Evolutionary conservation across 1,284 basidiomycete species (phyloP).

Genomic region (Neonothopanus nambi): DNA sequence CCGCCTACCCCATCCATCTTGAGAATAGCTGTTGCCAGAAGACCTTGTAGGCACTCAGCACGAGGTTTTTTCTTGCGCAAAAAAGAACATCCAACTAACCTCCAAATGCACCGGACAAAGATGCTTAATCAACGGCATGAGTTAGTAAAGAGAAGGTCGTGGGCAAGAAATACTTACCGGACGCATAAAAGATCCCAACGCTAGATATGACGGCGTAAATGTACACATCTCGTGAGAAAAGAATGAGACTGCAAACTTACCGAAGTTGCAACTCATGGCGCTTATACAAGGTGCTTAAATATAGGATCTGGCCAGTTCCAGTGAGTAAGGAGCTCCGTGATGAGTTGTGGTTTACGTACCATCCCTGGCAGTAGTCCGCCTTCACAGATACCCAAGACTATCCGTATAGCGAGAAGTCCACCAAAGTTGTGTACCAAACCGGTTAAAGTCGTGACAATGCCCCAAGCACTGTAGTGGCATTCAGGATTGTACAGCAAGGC

Average conservation of each 20-base stretch:
- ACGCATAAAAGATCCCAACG: conserved; percentile 63
- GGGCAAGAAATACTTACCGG: conserved; percentile 33
- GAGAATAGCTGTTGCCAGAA: conserved; percentile 57
- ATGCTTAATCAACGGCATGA: conserved; percentile 33
- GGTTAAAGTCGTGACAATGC: conserved; percentile 60
- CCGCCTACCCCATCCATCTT: conserved; percentile 60
- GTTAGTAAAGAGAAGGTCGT: too few species aligned
- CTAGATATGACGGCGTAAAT: conserved; percentile 29
- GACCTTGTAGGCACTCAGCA: conserved; percentile 38
- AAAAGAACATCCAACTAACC: conserved; percentile 29
- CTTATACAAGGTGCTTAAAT: conserved; percentile 60
- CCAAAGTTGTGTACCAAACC: conserved; percentile 54
- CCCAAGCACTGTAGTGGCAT: conserved; percentile 34
- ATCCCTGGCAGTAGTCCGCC: conserved; percentile 72
- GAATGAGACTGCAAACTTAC: conserved; percentile 29
- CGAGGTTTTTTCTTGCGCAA: neutral
- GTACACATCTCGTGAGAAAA: neutral
- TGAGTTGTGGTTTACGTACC: conserved; percentile 29
- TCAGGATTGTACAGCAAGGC: neutral
- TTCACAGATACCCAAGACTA: conserved; percentile 67
- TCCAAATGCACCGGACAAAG: conserved; percentile 66
- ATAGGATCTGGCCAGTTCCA: conserved; percentile 45
- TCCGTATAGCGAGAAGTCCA: conserved; percentile 59
- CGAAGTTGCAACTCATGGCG: conserved; percentile 60
- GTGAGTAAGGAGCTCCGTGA: neutral